Percentiles rank a stretch among this genome's conserved stretches.
These are phyloP conservation scores for Plasmopara muralis DNA, from an alignment of 352 stramenopile species.

Conservation along the genomic window DNA sequence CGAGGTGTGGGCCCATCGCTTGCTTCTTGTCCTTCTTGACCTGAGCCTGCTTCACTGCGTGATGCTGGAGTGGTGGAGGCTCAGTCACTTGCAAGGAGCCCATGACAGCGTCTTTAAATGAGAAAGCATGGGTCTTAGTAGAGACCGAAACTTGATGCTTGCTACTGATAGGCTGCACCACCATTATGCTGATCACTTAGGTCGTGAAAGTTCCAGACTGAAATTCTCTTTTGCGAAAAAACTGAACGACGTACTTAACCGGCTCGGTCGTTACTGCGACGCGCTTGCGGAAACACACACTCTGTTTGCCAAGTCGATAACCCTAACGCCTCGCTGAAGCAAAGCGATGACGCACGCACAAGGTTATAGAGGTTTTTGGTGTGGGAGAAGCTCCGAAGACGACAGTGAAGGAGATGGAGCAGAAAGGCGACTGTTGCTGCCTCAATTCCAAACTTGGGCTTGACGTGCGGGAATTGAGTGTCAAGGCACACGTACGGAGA, in stretches of 20 bases:
- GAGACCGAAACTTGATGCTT: constrained; percentile 9
- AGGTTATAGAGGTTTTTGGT: neutral
- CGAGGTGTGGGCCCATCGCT: constrained; percentile 3
- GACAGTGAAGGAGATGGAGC: neutral
- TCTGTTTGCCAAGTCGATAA: constrained; percentile 3
- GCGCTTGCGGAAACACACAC: neutral
- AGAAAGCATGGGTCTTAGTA: constrained; percentile 15
- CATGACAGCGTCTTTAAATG: constrained; percentile 32
- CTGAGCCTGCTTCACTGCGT: neutral
- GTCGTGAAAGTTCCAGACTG: neutral
- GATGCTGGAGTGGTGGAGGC: neutral
- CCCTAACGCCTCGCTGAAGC: constrained; percentile 2
- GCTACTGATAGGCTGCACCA: constrained; percentile 18
- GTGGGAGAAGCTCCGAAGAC: neutral
- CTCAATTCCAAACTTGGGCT: constrained; percentile 17
- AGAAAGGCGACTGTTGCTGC: constrained; percentile 29
- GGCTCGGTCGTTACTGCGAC: neutral
- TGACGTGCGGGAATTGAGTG: constrained; percentile 17
- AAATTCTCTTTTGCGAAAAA: neutral
- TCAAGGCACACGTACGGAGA: constrained; percentile 3
- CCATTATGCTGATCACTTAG: neutral
- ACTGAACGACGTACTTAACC: neutral
- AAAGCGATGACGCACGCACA: constrained; percentile 8
- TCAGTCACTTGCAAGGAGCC: constrained; percentile 9
- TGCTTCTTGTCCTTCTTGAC: constrained; percentile 7